Evolutionary conservation across 345 rosid genomes (phyloP), one percentile per base, ranked within the genome.

Genomic region (Bruguiera sexangula): DNA sequence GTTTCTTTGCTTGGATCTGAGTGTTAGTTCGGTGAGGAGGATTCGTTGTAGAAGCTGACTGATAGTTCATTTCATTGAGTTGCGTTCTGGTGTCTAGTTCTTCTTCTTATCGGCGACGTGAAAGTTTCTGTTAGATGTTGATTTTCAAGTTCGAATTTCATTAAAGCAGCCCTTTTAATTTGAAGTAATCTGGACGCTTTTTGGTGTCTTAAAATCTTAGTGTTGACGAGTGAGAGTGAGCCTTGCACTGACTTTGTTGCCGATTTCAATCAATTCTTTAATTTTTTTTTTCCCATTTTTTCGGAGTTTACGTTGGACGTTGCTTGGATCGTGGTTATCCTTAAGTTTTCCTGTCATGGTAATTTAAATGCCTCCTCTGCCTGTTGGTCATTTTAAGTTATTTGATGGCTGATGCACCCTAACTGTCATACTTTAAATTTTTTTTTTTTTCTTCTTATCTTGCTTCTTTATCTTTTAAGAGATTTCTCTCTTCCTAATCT

Each of bases 71-170:
- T 22, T 53, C 31, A 39, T 52, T 64, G 65, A 63, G 55, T 27
- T 53, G 72, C 55, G 54, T 58, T 52, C 1, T 58, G 22, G 58
- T 68, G 74, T 48, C 30, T 30, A 29, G 75, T 69, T 76, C 67
- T 76, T 37, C 48, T 39, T 11, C 60, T 32, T 53, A 27, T 8
- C 15, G 34, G 30, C 31, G 58, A 56, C 8, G 24, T 6, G 57
- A 53, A 6, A 32, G 20, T 58, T n/a, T 76, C 29, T 32, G 57
- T 63, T 62, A 16, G 36, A 52, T 22, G n/a, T 51, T 62, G 55
- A 46, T 24, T 19, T 29, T 36, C 52, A 16, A 4, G 37, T 39
- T 34, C 34, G n/a, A 24, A 56, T 57, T 46, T 57, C 34, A 13
- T 36, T 62, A 62, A 52, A 24, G 20, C 53, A 5, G 26, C 8